These are phyloP conservation scores for Thozetella sp. DNA, from an alignment of 495 filamentous ascomycete species.

Conservation along the genomic window DNA sequence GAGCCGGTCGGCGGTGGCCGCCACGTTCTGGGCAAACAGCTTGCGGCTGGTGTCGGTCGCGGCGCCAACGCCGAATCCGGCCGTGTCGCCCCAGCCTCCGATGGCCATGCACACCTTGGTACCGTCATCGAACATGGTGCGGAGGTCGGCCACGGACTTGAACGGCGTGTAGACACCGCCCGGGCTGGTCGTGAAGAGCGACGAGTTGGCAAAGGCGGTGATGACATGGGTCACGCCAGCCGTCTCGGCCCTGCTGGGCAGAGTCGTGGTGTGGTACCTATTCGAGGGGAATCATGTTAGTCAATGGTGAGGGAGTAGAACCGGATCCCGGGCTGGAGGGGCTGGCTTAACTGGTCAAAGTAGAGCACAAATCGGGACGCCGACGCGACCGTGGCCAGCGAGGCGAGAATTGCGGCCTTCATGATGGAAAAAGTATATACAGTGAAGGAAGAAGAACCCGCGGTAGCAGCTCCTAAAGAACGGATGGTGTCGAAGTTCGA, in stretches of 20 bases:
- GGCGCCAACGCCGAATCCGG: constrained; percentile 54
- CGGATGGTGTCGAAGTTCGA: not conserved
- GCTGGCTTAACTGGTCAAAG: constrained; percentile 12
- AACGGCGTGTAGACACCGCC: constrained; percentile 49
- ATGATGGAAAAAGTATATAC: not conserved
- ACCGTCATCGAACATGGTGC: constrained; percentile 51
- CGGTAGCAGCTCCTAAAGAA: not conserved
- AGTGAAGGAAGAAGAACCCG: not conserved
- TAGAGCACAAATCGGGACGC: constrained; percentile 9
- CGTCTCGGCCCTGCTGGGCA: constrained; percentile 24
- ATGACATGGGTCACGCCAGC: constrained; percentile 55
- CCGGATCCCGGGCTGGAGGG: not conserved
- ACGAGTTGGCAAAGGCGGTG: constrained; percentile 58
- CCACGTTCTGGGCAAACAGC: constrained; percentile 60
- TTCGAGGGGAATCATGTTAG: not conserved
- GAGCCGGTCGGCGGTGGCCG: constrained; percentile 46
- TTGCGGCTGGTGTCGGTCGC: constrained; percentile 49
- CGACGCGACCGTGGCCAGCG: not conserved
- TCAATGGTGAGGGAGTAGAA: not conserved
- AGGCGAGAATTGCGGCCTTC: not conserved
- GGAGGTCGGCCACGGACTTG: constrained; percentile 44
- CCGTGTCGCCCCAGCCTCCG: constrained; percentile 65
- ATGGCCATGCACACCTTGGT: constrained; percentile 64
- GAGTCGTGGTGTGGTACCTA: constrained; percentile 27
- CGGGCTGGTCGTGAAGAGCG: constrained; percentile 50